Conservation (phyloP, 495 filamentous ascomycete species). For the Hypoxylon lienhwacheense region DNA sequence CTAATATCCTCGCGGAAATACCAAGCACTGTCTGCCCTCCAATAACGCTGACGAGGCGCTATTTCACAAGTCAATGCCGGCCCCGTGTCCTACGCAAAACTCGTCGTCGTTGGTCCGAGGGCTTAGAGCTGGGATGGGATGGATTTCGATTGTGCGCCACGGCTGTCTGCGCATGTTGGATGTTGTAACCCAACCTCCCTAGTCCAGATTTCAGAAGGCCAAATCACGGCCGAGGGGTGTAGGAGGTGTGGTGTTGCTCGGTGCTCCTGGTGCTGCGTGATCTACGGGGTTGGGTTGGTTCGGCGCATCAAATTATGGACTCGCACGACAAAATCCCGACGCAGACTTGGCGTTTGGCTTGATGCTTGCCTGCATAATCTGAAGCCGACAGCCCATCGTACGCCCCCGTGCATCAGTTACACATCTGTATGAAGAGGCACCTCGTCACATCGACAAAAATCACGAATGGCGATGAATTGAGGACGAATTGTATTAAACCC, state of each 20-base stretch:
- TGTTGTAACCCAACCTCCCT: slow-evolving; percentile 21
- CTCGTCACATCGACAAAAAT: neutral
- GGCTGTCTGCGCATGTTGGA: slow-evolving; percentile 26
- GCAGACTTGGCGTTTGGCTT: slow-evolving; percentile 30
- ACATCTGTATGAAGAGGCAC: neutral
- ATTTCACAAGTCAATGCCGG: slow-evolving; percentile 25
- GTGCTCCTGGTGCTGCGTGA: too few relatives aligned
- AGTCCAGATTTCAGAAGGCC: slow-evolving; percentile 15
- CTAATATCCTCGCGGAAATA: neutral
- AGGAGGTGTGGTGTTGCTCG: too few relatives aligned
- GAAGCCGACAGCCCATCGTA: slow-evolving; percentile 23
- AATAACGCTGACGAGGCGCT: slow-evolving; percentile 20
- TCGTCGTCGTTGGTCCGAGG: slow-evolving; percentile 14
- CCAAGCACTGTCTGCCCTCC: slow-evolving; percentile 9
- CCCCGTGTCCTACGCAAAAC: slow-evolving; percentile 24
- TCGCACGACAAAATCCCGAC: slow-evolving; percentile 32
- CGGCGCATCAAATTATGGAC: slow-evolving; percentile 20
- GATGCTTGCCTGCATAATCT: slow-evolving; percentile 35
- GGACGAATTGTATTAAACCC: neutral
- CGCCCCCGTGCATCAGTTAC: slow-evolving; percentile 23
- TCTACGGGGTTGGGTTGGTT: slow-evolving; percentile 14
- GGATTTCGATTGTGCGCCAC: slow-evolving; percentile 28
- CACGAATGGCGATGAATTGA: neutral
- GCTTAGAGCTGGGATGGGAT: slow-evolving; percentile 11
- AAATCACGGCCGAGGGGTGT: slow-evolving; percentile 19